Base-by-base conservation (phyloP, 78 protist species). In the Paratrimastix pyriformis region DNA sequence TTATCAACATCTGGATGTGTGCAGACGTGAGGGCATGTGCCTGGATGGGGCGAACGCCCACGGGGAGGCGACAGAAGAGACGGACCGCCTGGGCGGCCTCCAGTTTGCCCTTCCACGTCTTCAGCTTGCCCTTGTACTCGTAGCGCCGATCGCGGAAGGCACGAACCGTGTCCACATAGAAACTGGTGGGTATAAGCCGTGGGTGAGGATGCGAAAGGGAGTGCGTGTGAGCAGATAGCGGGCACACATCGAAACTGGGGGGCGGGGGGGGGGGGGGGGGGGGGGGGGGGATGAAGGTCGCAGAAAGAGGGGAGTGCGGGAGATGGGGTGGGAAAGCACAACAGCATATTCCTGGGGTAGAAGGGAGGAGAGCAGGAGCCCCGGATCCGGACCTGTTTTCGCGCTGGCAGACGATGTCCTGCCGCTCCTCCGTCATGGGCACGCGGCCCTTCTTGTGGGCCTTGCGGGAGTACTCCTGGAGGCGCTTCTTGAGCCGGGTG, bases 151-250 rank as follows among this genome's bases (percentile, higher is more conserved):
- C 98, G 30, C 98, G 85, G 74, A 94, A 96, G 11, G 46, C 60
- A 6, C 88, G 75, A 30, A 98, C 99, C 1, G 96, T 92, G 82
- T 96, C 93, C 45, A 95, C 86, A 72, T 98, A 98, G 76, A 98
- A 98, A 15, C 93, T n/a, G n/a, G n/a, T n/a, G n/a, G 50, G 50
- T 11, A 9, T 45, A 6, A 11, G 9, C 50, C 50, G 6, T 45
- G 6, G 50, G 6, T 45, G n/a, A 6, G 50, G n/a, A 45, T 45
- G 50, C 9, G 9, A 11, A 45, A 11, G 9, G 6, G 50, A 11
- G 9, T 9, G 50, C 50, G 50, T 45, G 9, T 45, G 50, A 45
- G 6, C 6, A 11, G 50, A 11, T 6, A 45, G 50, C 6, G 50
- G 6, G 9, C 9, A 45, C 9, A 9, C 50, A 45, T 9, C 9